Conservation (phyloP, 176 grass and related monocot genomes). For the Zizania latifolia region DNA sequence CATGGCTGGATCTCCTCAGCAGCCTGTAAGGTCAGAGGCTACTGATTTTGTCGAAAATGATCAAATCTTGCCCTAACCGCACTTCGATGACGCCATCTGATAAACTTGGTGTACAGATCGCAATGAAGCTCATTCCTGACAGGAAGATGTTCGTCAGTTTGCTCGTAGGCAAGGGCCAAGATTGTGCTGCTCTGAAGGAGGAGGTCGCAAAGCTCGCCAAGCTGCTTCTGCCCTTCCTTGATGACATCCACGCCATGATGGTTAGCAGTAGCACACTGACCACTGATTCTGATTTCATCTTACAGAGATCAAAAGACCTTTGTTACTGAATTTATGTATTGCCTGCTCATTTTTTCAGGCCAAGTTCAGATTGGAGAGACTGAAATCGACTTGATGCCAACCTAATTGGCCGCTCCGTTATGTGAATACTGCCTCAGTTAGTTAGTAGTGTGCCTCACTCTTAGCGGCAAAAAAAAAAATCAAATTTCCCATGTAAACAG, state of each 20-base stretch:
- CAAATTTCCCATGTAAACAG: no score
- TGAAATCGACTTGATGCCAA: no score
- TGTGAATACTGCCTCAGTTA: no score
- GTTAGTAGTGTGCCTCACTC: no score
- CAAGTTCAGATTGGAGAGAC: conserved; percentile 60
- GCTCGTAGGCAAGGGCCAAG: conserved; percentile 33
- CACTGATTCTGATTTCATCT: background rate
- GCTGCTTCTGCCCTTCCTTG: conserved; percentile 52
- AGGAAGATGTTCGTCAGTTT: conserved; percentile 39
- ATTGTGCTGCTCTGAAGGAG: conserved; percentile 15
- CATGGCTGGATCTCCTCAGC: conserved; percentile 46
- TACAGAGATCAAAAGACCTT: background rate
- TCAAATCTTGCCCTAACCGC: background rate
- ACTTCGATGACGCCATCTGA: background rate
- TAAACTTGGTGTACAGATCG: conserved; percentile 38
- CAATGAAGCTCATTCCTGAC: conserved; percentile 69
- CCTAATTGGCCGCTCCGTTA: no score
- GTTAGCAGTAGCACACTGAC: conserved; percentile 21
- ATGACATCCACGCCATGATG: conserved; percentile 57
- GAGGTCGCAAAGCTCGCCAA: conserved; percentile 37
- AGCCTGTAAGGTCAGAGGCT: conserved; percentile 55
- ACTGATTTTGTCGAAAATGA: background rate
- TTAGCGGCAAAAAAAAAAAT: no score
- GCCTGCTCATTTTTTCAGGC: conserved; percentile 28
- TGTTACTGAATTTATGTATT: background rate